Evolutionary conservation across 1,284 basidiomycete species (phyloP), one percentile per base, ranked within the genome.

Genomic region (Serendipita sp.): DNA sequence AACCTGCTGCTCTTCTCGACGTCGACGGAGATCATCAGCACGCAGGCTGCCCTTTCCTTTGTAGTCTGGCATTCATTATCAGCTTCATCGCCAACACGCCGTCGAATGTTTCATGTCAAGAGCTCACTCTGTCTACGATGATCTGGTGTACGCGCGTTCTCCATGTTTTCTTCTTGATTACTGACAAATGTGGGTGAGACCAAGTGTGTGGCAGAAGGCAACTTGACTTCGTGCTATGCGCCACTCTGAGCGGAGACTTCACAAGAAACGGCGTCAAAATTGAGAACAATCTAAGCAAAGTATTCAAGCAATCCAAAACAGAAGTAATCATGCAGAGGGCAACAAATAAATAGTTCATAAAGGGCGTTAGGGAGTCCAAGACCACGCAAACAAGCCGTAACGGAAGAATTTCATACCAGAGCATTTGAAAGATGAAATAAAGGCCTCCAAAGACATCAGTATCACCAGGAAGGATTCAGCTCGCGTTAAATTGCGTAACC

Each of bases 1-100:
- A 64, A 97, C 93, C 72, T 96, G 93, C 73, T 94, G 91, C 73
- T 97, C 93, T 74, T 97, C 93, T 66, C 93, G 85, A 73, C 93
- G 86, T 75, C 93, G 87, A 72, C 94, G 84, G 69, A 96, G 87
- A 69, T 88, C 87, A 67, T 93, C 90, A 69, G 84, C 84, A 74
- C 91, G 91, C 67, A 92, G 78, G 67, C 80, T 84, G 67, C 87
- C 86, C 74, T 91, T 92, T 75, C 82, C 87, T 80, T 93, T 84
- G 73, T 80, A 84, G 65, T 78, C 80, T 82, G 68, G 53, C 34
- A 8, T 58, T 32, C 26, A 58, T 30, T 35, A 35, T 58, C 53
- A 58, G 53, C 53, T n/a, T 58, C 53, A 58, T 58, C 53, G 34
- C 53, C 47, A 34, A 32, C 26, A 35, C 15, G 45, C n/a, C 5